Conservation (phyloP, 1,284 basidiomycete genomes). For the Entoloma clypeatum region DNA sequence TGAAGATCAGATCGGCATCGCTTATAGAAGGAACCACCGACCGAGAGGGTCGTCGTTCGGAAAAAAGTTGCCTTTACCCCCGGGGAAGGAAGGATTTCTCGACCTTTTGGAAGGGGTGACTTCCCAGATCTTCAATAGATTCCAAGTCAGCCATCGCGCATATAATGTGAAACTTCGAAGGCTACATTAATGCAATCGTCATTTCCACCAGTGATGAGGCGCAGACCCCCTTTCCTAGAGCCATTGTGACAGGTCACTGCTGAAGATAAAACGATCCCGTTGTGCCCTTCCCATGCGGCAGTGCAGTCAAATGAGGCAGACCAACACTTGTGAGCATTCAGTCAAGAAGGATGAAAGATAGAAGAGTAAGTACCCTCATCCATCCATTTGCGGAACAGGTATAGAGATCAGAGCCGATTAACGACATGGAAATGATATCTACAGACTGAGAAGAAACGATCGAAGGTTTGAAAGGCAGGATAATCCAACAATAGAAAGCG, state of each 20-base stretch:
- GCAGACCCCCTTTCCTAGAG: constrained; percentile 28
- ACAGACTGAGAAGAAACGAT: constrained; percentile 43
- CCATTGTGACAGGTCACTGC: constrained; percentile 43
- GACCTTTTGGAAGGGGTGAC: constrained; percentile 31
- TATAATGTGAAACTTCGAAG: constrained; percentile 1
- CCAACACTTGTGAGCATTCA: constrained; percentile 51
- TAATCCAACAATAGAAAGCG: background rate
- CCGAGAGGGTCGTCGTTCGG: too few species aligned
- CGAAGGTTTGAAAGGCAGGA: background rate
- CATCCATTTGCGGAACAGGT: constrained; percentile 81
- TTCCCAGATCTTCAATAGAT: constrained; percentile 53
- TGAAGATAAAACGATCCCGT: constrained; percentile 79
- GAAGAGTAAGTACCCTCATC: constrained; percentile 52
- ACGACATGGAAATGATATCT: constrained; percentile 78
- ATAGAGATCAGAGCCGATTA: constrained; percentile 76
- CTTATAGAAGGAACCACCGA: constrained; percentile 2
- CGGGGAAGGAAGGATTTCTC: constrained; percentile 10
- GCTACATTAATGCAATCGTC: constrained; percentile 78
- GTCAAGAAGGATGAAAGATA: constrained; percentile 6
- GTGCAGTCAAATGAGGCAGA: constrained; percentile 82
- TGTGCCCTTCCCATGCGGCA: constrained; percentile 77
- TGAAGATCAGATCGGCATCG: background rate
- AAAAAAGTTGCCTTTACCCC: too few species aligned
- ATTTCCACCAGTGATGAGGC: constrained; percentile 79
- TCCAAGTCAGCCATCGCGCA: constrained; percentile 1